Evolutionary conservation across 2,329 filamentous ascomycete species (phyloP).

Genomic region (Xylaria sp.): DNA sequence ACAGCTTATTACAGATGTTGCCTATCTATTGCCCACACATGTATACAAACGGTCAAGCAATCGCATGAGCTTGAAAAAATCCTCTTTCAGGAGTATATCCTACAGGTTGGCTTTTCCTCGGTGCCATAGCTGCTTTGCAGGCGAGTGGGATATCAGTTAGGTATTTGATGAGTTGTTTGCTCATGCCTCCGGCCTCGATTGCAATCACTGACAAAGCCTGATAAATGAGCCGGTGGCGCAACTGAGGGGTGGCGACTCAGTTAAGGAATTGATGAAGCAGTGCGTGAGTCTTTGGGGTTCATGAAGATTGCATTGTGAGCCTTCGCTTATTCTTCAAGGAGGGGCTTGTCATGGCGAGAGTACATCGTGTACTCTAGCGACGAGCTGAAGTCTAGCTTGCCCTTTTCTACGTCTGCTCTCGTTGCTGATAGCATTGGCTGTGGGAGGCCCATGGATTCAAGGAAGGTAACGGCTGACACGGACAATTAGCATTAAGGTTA

Average conservation of each 20-base stretch:
- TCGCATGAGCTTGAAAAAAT: neutral
- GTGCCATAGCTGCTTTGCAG: neutral
- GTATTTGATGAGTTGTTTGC: neutral
- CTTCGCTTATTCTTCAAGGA: constrained; percentile 51
- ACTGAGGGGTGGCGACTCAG: neutral
- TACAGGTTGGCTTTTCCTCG: neutral
- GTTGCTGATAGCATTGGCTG: constrained; percentile 68
- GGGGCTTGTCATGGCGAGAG: constrained; percentile 66
- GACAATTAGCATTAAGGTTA: constrained; percentile 24
- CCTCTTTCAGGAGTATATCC: neutral
- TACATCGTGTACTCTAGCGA: constrained; percentile 71
- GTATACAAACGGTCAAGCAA: neutral
- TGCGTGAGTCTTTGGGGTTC: neutral
- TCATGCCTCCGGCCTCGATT: neutral
- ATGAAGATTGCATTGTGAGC: neutral
- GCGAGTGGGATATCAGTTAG: neutral
- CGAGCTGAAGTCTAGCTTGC: constrained; percentile 67
- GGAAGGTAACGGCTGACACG: constrained; percentile 64
- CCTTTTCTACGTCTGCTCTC: constrained; percentile 69
- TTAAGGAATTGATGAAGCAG: neutral
- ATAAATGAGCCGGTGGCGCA: neutral
- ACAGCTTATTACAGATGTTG: constrained; percentile 4
- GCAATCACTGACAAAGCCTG: neutral
- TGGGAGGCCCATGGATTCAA: constrained; percentile 74
- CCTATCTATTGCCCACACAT: neutral